Conservation (phyloP, 2,329 filamentous ascomycete species). For the Colletotrichum siamense region DNA sequence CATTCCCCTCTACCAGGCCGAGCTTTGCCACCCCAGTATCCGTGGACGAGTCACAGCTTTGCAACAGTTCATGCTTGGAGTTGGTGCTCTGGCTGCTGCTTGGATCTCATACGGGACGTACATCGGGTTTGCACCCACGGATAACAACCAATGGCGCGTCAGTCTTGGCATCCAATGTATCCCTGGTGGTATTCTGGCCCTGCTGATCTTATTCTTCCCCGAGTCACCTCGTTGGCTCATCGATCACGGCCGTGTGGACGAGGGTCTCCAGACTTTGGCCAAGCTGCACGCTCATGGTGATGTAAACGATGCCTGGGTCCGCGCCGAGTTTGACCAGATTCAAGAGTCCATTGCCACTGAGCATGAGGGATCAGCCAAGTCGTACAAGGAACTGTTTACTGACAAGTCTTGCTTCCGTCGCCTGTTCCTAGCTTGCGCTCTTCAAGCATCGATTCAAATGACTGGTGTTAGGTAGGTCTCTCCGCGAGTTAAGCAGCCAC, state of each 20-base stretch:
- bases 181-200: conserved; percentile 68
- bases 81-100: conserved; percentile 73
- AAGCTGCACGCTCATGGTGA: conserved; percentile 74
- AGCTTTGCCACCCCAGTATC: conserved; percentile 79
- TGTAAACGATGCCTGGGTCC: conserved; percentile 70
- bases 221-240: conserved; percentile 80
- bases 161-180: conserved; percentile 72
- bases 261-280: conserved; percentile 71
- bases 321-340: conserved; percentile 75
- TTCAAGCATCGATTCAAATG: conserved; percentile 20
- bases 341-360: conserved; percentile 69
- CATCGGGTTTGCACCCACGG: conserved; percentile 30
- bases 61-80: conserved; percentile 84
- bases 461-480: conserved; percentile 12
- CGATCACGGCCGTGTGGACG: conserved; percentile 68
- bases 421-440: conserved; percentile 70
- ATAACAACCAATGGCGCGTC: conserved; percentile 40
- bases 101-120: conserved; percentile 72
- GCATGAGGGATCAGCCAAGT: conserved; percentile 73
- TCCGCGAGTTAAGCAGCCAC: background rate
- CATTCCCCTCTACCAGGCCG: conserved; percentile 74
- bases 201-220: conserved; percentile 73
- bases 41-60: conserved; percentile 76
- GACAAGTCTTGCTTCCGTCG: conserved; percentile 69
- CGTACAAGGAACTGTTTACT: conserved; percentile 72